Conservation (phyloP, 345 rosid genomes). For the Gossypium longicalyx region DNA sequence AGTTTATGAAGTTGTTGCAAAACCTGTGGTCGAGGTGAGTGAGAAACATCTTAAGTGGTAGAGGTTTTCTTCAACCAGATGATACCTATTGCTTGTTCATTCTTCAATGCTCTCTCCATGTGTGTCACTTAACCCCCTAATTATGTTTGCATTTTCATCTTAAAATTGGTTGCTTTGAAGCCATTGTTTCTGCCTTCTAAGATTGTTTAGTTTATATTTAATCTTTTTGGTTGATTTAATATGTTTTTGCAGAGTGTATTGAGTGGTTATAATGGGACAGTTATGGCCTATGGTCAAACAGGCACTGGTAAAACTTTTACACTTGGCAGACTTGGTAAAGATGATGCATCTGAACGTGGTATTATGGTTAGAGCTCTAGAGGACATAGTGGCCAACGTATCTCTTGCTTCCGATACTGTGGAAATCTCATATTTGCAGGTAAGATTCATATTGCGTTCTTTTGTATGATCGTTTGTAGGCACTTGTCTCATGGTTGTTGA, state of each 20-base stretch:
- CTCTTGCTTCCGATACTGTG: slow-evolving; percentile 51
- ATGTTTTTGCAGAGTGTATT: slow-evolving; percentile 67
- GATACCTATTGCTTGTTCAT: not conserved
- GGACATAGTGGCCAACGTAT: slow-evolving; percentile 52
- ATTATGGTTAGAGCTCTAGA: slow-evolving; percentile 91
- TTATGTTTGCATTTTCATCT: not conserved
- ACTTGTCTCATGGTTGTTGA: not conserved
- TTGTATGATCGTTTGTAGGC: not conserved
- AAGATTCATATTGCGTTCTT: slow-evolving; percentile 3
- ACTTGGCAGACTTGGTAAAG: slow-evolving; percentile 75
- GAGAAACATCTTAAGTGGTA: not conserved
- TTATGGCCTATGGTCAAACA: slow-evolving; percentile 98
- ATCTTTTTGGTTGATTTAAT: slow-evolving; percentile 10
- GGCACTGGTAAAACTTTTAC: slow-evolving; percentile 94
- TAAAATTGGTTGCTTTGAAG: not conserved
- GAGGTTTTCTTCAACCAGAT: not conserved
- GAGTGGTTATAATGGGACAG: slow-evolving; percentile 91
- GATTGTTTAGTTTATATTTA: slow-evolving; percentile 7
- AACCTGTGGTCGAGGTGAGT: slow-evolving; percentile 85
- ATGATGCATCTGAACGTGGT: slow-evolving; percentile 85
- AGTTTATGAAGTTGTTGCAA: slow-evolving; percentile 84
- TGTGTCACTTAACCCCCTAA: not conserved
- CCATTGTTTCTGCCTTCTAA: not conserved
- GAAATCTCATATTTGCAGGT: slow-evolving; percentile 94
- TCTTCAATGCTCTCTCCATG: not conserved